Evolutionary conservation across 805 yeast genomes (phyloP), one percentile per base, ranked within the genome.

Genomic region (Naumovozyma dairenensis): DNA sequence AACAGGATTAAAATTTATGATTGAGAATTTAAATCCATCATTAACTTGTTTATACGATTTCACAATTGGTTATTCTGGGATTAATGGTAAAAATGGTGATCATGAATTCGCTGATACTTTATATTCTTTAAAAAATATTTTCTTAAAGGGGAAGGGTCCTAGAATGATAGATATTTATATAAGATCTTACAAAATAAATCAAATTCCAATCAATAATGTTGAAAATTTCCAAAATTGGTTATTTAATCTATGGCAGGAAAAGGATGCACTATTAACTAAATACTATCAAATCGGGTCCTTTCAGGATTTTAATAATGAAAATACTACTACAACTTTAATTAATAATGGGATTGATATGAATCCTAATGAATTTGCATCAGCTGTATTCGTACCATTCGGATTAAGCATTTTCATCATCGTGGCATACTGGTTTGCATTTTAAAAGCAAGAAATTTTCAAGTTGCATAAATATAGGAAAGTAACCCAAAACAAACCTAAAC

Each of bases 211-310:
- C 6, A 63, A 62, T 13, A 52, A 55, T 28, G 59, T 51, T 5
- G 64, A 60, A n/a, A 70, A 69, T 35, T 85, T 87, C 49, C 83
- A 77, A 35, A 59, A 67, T 17, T 87, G 97, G 97, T 58, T 89
- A 28, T 65, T 64, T 38, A 55, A 65, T 3, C 57, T 71, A 6
- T 87, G 96, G 96, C 49, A 60, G 13, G 76, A 71, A 40, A 87
- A 87, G 56, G 96, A 89, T 55, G 57, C 55, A 33, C 52, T 77
- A 31, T 65, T 87, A 74, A 75, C 69, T 15, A 51, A 55, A 15
- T 81, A 72, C 47, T 77, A 71, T 49, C 48, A 60, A 9, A 59
- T 62, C 12, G 84, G 86, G 6, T 40, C 62, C 2, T 76, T 78
- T 38, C 58, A 53, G 14, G n/a, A 20, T 15, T 7, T n/a, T 7